These are phyloP conservation scores for Nemophila menziesii DNA, from an alignment of 257 asterid genomes.

Conservation along the genomic window DNA sequence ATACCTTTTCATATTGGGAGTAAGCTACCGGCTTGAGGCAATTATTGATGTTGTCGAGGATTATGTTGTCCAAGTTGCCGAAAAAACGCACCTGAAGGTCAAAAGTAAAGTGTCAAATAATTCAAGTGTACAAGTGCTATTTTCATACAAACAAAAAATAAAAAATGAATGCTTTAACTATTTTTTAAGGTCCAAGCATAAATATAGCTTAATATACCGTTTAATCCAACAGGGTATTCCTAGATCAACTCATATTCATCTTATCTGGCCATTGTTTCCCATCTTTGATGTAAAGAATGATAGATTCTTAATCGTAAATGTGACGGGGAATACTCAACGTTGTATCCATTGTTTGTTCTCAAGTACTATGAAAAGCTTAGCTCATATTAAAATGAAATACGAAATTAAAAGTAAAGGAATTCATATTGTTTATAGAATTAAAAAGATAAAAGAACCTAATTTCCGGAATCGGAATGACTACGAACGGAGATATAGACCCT, in stretches of 20 bases:
- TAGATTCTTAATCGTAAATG: slow-evolving; percentile 20
- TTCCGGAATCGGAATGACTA: too few species aligned
- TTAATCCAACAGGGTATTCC: slow-evolving; percentile 25
- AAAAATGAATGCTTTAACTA: slow-evolving; percentile 12
- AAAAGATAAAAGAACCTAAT: too few species aligned
- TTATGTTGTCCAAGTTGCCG: slow-evolving; percentile 13
- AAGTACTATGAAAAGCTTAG: too few species aligned
- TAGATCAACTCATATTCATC: slow-evolving; percentile 22
- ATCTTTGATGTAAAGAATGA: slow-evolving; percentile 15
- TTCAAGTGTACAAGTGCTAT: too few species aligned
- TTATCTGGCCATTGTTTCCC: slow-evolving; percentile 22
- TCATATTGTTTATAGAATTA: too few species aligned
- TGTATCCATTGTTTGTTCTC: too few species aligned
- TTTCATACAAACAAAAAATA: too few species aligned
- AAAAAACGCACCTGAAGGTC: slow-evolving; percentile 15
- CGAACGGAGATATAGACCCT: too few species aligned
- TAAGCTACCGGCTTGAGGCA: slow-evolving; percentile 13
- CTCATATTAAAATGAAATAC: too few species aligned
- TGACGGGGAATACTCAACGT: too few species aligned
- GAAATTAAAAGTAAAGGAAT: too few species aligned
- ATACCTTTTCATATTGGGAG: slow-evolving; percentile 21
- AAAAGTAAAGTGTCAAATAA: too few species aligned
- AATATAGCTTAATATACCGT: slow-evolving; percentile 28
- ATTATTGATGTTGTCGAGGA: slow-evolving; percentile 23
- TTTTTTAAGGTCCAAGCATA: slow-evolving; percentile 20